Conservation (phyloP, 164 flowering plant species). For the Nymphaea colorata region DNA sequence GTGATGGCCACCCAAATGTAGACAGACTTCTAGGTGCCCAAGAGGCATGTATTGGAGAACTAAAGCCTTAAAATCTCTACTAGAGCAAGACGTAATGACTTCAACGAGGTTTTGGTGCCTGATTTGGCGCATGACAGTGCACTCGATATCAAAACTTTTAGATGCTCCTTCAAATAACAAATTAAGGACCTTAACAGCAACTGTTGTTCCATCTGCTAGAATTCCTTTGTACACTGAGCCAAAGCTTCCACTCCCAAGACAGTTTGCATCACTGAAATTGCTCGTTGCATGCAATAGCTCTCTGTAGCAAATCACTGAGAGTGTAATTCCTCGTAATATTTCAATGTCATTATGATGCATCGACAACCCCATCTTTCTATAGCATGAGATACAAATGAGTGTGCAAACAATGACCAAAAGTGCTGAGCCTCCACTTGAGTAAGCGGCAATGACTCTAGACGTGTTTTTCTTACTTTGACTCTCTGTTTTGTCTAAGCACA, state of each 20-base stretch:
- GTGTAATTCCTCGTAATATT: neutral
- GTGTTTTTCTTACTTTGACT: no score
- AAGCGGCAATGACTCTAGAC: no score
- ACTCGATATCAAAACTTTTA: constrained; percentile 1
- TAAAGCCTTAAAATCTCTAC: constrained; percentile 4
- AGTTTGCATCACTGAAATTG: neutral
- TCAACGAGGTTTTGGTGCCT: constrained; percentile 3
- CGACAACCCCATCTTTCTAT: no score
- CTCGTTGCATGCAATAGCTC: constrained; percentile 1
- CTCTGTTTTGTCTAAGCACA: neutral
- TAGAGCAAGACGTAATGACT: neutral
- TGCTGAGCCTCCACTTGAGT: no score
- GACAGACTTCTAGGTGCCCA: constrained; percentile 1
- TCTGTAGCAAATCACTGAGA: no score
- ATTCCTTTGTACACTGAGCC: constrained; percentile 6
- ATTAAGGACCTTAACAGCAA: constrained; percentile 3
- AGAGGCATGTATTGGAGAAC: constrained; percentile 1
- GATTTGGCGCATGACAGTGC: neutral
- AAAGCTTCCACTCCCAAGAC: constrained; percentile 3
- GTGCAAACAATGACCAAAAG: neutral
- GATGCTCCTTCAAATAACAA: neutral
- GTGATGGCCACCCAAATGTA: neutral
- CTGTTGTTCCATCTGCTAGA: neutral
- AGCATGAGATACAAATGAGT: neutral
- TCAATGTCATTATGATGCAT: neutral